phyloP scores from a whole-genome alignment of 768 basidiomycete genomes.

The Russula lepida region DNA sequence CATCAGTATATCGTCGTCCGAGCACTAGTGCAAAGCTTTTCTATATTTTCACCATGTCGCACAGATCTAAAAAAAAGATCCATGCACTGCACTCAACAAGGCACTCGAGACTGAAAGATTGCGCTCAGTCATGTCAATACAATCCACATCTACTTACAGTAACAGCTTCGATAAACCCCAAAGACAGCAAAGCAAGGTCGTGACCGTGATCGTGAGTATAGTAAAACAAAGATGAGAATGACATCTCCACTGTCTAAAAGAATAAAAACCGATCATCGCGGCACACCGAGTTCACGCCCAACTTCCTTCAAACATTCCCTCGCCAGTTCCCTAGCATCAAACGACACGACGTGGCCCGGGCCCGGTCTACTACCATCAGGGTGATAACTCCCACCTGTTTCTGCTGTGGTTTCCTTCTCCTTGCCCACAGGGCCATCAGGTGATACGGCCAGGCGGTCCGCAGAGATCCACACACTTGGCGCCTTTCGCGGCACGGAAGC shows the following conservation, averaged over 20 bases:
- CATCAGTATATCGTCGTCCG: too few species aligned
- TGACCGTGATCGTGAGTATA: not conserved
- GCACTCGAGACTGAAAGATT: too few species aligned
- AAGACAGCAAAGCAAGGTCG: not conserved
- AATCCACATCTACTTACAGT: too few species aligned
- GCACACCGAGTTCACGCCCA: conserved; percentile 65
- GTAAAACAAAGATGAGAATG: not conserved
- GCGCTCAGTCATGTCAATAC: too few species aligned
- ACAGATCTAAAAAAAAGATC: too few species aligned
- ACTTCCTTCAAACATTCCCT: conserved; percentile 59
- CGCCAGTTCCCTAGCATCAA: conserved; percentile 61
- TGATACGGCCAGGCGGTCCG: conserved; percentile 18
- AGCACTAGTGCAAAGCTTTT: too few species aligned
- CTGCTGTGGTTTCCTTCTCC: not conserved
- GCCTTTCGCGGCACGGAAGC: conserved; percentile 60
- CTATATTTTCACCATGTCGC: too few species aligned
- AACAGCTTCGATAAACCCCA: too few species aligned
- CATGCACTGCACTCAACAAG: too few species aligned
- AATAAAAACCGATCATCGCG: conserved; percentile 17
- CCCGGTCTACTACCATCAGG: not conserved
- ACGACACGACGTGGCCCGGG: conserved; percentile 30
- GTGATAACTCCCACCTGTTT: not conserved
- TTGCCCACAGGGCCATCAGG: not conserved
- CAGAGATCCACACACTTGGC: conserved; percentile 56
- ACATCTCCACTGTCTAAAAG: not conserved